These are phyloP conservation scores for Trametes cingulata DNA, from an alignment of 768 basidiomycete genomes.

Conservation along the genomic window DNA sequence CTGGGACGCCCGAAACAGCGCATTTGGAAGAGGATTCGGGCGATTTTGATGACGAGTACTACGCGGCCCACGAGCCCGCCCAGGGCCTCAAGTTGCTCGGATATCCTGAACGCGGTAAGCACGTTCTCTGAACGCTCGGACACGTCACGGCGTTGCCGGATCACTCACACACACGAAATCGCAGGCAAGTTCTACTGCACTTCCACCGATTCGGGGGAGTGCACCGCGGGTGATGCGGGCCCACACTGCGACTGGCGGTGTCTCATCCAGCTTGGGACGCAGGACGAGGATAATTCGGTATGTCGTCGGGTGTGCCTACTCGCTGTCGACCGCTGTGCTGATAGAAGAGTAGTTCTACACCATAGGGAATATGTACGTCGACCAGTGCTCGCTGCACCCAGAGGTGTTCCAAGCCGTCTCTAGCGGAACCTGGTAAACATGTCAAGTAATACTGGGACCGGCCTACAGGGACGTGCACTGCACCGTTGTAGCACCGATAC, in stretches of 20 bases:
- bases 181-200: constrained; percentile 10
- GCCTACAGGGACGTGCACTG: too few relatives aligned
- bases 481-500: too few relatives aligned
- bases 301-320: background rate
- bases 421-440: background rate
- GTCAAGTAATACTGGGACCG: too few relatives aligned
- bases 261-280: constrained; percentile 11
- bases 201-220: background rate
- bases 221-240: background rate
- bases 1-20: constrained; percentile 3
- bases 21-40: background rate
- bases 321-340: background rate
- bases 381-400: constrained; percentile 7
- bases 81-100: constrained; percentile 13
- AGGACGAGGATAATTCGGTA: constrained; percentile 9
- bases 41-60: background rate
- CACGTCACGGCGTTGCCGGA: too few relatives aligned
- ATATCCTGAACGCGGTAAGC: constrained; percentile 3
- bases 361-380: constrained; percentile 3
- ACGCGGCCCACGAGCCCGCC: constrained; percentile 5
- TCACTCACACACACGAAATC: too few relatives aligned
- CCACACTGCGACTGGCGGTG: constrained; percentile 1
- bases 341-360: background rate
- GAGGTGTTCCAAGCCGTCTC: background rate
- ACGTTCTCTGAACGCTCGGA: too few relatives aligned